Evolutionary conservation across 495 filamentous ascomycete species (phyloP).

Genomic region (Tuber borchii): DNA sequence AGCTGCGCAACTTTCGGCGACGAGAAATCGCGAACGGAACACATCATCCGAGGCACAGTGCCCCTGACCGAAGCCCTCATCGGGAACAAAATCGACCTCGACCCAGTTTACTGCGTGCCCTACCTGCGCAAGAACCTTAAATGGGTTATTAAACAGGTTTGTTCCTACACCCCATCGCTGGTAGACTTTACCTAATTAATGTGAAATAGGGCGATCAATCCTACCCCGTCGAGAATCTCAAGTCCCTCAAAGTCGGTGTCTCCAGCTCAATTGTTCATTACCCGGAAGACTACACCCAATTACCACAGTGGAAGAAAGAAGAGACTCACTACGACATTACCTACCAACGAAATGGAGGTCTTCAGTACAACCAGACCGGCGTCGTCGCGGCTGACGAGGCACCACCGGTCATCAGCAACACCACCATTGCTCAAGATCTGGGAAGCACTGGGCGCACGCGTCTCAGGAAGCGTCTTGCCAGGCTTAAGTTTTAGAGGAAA

Average conservation of each 20-base stretch:
- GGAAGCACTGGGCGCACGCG: not conserved
- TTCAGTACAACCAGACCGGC: conserved; percentile 28
- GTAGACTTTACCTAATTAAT: conserved; percentile 6
- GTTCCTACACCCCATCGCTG: not conserved
- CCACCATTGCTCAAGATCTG: not conserved
- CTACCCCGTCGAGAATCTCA: conserved; percentile 22
- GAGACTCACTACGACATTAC: conserved; percentile 40
- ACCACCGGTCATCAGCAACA: conserved; percentile 14
- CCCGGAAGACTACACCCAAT: conserved; percentile 21
- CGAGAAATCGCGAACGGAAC: conserved; percentile 7
- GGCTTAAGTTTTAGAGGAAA: not conserved
- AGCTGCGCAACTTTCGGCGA: conserved; percentile 18
- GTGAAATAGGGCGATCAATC: conserved; percentile 19
- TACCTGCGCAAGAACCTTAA: conserved; percentile 24
- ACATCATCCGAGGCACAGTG: conserved; percentile 31
- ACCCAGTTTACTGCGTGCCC: conserved; percentile 21
- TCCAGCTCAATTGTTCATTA: conserved; percentile 33
- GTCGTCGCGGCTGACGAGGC: conserved; percentile 22
- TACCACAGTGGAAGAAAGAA: conserved; percentile 23
- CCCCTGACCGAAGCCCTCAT: conserved; percentile 36
- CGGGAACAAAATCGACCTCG: conserved; percentile 15
- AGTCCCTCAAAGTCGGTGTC: conserved; percentile 34
- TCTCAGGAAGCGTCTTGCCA: not conserved
- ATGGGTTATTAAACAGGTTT: conserved; percentile 38
- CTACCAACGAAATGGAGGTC: conserved; percentile 27